Evolutionary conservation across 2,329 filamentous ascomycete genomes (phyloP), one percentile per base, ranked within the genome.

Genomic region (Apiospora koreana): DNA sequence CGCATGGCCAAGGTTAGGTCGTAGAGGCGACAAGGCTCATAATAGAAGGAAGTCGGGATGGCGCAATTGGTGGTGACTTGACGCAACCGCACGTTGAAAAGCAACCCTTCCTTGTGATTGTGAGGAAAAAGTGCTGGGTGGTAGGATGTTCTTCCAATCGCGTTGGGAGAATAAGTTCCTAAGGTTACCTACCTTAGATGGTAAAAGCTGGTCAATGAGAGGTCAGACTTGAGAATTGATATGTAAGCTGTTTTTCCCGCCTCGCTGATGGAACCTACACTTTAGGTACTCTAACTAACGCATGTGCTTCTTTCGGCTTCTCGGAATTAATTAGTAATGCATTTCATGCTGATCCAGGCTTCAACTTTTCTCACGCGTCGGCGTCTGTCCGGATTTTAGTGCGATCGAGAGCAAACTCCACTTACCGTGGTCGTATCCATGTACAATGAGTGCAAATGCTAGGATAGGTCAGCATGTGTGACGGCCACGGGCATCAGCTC

Each of bases 1-100:
- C 76, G 78, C 82, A 83, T 83, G 79, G 77, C 79, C 78, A 75
- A 71, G 75, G 67, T 72, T 48, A 48, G 66, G 43, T 25, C n/a
- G 74, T 71, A 69, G 64, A 45, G 70, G 70, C 71, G 71, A 70
- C 64, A 75, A 73, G 73, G 72, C 72, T 73, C 77, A 79, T 79
- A 79, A 75, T 76, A 78, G 68, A 70, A 70, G 50, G 65, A 70
- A 69, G 46, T 23, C 48, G 25, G 66, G 50, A 79, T 77, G 74
- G 77, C 75, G 76, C 77, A 74, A 78, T 79, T 72, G 67, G 69
- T 65, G 67, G 66, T 67, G 66, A 23, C 68, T 68, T 77, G 76
- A 76, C 75, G 77, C 72, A 76, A 76, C 72, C 46, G 38, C 3
- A 23, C 10, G 35, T 9, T 25, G 35, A 2, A 48, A 16, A 62